A percentile compares a stretch with the other conserved stretches of the same genome.
phyloP scores from a whole-genome alignment of 768 basidiomycete genomes.

The Bullera alba region DNA sequence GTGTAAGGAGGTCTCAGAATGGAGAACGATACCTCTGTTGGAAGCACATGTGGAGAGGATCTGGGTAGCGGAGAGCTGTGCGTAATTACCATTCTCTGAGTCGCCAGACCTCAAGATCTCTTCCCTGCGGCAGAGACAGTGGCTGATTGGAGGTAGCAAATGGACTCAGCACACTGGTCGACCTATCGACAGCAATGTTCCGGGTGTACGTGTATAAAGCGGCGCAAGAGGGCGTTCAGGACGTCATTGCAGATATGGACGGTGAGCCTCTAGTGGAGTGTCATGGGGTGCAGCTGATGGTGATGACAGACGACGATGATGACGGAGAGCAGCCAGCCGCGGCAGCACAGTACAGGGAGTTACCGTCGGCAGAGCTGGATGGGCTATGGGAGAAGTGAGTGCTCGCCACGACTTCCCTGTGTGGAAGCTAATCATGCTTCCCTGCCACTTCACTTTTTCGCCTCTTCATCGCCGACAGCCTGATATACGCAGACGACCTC shows the following conservation, averaged over 20 bases:
- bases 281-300: not conserved
- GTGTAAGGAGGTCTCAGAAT: conserved; percentile 54
- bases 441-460: not conserved
- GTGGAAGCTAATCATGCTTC: not conserved
- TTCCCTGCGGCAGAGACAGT: too few species aligned
- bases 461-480: conserved; percentile 38
- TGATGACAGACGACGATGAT: conserved; percentile 46
- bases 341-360: conserved; percentile 81
- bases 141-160: too few species aligned
- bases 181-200: conserved; percentile 42
- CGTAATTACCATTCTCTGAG: too few species aligned
- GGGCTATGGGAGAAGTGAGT: conserved; percentile 67
- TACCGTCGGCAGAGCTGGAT: conserved; percentile 76
- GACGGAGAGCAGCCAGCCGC: conserved; percentile 67
- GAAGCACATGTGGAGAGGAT: conserved; percentile 70
- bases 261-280: conserved; percentile 14
- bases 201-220: conserved; percentile 87
- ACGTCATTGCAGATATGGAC: conserved; percentile 53
- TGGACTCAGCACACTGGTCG: too few species aligned
- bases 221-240: conserved; percentile 56
- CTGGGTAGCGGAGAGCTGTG: conserved; percentile 55
- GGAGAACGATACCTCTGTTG: conserved; percentile 69
- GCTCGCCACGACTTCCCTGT: not conserved
- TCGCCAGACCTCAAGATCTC: too few species aligned
- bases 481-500: conserved; percentile 75